Evolutionary conservation across 208 protist species (phyloP).

Genomic region (Blechomonas ayalai): DNA sequence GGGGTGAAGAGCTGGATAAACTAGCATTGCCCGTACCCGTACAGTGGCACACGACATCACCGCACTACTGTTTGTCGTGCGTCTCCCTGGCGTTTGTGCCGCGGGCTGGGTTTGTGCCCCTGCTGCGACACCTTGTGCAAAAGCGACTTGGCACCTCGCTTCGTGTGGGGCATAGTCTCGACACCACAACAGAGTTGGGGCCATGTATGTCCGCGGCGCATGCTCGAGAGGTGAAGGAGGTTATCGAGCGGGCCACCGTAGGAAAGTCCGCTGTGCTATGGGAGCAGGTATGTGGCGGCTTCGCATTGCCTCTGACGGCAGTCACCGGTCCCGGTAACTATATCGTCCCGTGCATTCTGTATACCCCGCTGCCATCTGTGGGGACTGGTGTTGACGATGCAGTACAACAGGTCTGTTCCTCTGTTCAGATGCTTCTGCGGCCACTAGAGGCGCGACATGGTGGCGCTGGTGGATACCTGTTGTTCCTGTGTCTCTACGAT

Average conservation of each 20-base stretch:
- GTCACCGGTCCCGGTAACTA: slow-evolving; percentile 21
- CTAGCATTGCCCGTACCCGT: too few relatives aligned
- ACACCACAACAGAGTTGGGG: slow-evolving; percentile 8
- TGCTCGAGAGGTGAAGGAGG: slow-evolving; percentile 7
- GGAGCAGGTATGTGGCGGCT: slow-evolving; percentile 29
- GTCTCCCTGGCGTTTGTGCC: slow-evolving; percentile 19
- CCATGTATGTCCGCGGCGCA: slow-evolving; percentile 15
- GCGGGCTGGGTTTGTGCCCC: slow-evolving; percentile 3
- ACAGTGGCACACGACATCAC: too few relatives aligned
- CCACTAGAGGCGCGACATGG: too few relatives aligned
- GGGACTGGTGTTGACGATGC: too few relatives aligned
- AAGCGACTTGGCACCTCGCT: slow-evolving; percentile 2
- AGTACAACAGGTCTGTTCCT: too few relatives aligned
- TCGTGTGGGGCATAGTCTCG: slow-evolving; percentile 29
- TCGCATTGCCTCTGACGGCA: slow-evolving; percentile 12
- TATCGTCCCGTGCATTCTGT: slow-evolving; percentile 20
- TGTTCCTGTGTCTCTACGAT: too few relatives aligned
- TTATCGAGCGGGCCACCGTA: slow-evolving; percentile 2
- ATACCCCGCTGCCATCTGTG: slow-evolving; percentile 3
- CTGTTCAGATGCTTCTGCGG: too few relatives aligned
- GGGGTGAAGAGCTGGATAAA: too few relatives aligned
- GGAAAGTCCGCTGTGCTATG: slow-evolving; percentile 1
- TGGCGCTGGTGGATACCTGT: too few relatives aligned
- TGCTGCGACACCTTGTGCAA: slow-evolving; percentile 16
- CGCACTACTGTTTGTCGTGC: too few relatives aligned